Conservation (phyloP, 2,329 filamentous ascomycete genomes). For the Harringtonia aguacate region DNA sequence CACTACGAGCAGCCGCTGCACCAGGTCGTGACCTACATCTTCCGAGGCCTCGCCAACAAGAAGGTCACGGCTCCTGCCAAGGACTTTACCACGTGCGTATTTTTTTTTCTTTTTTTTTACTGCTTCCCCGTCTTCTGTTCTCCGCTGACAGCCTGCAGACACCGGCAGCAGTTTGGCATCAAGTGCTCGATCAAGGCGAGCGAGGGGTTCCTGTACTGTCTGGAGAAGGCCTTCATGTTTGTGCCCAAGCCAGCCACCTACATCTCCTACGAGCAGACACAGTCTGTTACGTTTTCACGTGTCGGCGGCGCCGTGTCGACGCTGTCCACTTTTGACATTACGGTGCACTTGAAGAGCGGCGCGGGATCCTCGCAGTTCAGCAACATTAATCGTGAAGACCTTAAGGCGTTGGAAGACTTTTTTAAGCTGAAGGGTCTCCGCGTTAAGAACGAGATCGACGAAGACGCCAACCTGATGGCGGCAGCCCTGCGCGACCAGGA, state of each 20-base stretch:
- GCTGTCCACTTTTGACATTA: conserved; percentile 94
- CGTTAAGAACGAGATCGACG: conserved; percentile 97
- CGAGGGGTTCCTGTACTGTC: conserved; percentile 91
- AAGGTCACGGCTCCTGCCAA: conserved; percentile 89
- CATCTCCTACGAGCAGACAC: conserved; percentile 87
- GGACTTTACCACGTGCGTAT: conserved; percentile 68
- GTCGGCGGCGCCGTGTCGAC: conserved; percentile 90
- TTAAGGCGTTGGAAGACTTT: conserved; percentile 92
- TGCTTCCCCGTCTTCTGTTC: neutral
- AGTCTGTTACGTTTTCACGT: conserved; percentile 87
- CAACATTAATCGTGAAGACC: conserved; percentile 98
- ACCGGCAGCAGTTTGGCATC: conserved; percentile 88
- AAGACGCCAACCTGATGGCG: conserved; percentile 72
- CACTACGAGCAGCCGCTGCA: conserved; percentile 93
- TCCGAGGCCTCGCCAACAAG: conserved; percentile 88
- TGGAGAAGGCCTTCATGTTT: conserved; percentile 98
- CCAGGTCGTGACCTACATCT: conserved; percentile 89
- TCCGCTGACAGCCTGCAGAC: conserved; percentile 33
- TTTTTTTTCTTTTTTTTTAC: neutral
- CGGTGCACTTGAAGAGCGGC: conserved; percentile 80
- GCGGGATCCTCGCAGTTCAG: conserved; percentile 88
- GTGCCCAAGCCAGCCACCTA: conserved; percentile 97
- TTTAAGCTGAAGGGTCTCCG: conserved; percentile 93
- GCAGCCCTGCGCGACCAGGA: conserved; percentile 76
- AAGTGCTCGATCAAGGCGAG: conserved; percentile 99